These are phyloP conservation scores for Sedum album DNA, from an alignment of 164 flowering plant species.

Conservation along the genomic window DNA sequence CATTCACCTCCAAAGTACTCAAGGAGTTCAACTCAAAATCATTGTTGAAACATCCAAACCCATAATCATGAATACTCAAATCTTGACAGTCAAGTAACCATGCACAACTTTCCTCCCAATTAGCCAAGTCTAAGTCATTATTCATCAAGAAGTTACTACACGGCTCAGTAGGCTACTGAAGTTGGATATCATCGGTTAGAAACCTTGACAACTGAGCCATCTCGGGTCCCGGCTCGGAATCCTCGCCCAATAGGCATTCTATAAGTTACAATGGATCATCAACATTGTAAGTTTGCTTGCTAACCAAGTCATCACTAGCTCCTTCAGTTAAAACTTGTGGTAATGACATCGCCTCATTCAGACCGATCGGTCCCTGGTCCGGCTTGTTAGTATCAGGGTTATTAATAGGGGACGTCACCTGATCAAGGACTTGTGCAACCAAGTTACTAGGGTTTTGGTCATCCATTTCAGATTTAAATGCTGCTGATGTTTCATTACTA, in stretches of 20 bases:
- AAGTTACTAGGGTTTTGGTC: not conserved
- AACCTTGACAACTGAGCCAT: too few relatives aligned
- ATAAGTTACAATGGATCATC: not conserved
- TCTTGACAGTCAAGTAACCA: slow-evolving; percentile 62
- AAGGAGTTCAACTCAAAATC: not conserved
- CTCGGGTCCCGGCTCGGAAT: not conserved
- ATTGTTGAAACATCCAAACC: slow-evolving; percentile 36
- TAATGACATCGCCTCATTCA: too few relatives aligned
- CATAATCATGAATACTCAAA: slow-evolving; percentile 66
- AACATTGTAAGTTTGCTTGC: too few relatives aligned
- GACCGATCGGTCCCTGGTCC: too few relatives aligned
- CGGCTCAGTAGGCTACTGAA: not conserved
- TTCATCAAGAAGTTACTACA: not conserved
- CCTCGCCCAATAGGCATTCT: not conserved
- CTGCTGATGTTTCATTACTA: not conserved
- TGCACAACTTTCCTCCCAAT: slow-evolving; percentile 39
- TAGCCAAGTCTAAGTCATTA: slow-evolving; percentile 9
- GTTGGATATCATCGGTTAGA: not conserved
- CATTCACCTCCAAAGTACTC: not conserved
- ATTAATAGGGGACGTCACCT: not conserved
- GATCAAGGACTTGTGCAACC: not conserved
- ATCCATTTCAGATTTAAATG: not conserved
- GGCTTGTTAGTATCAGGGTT: too few relatives aligned
- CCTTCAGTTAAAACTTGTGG: too few relatives aligned
- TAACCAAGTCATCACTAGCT: too few relatives aligned